phyloP scores from a whole-genome alignment of 2,329 filamentous ascomycete genomes.

The Aphanoascus verrucosus region DNA sequence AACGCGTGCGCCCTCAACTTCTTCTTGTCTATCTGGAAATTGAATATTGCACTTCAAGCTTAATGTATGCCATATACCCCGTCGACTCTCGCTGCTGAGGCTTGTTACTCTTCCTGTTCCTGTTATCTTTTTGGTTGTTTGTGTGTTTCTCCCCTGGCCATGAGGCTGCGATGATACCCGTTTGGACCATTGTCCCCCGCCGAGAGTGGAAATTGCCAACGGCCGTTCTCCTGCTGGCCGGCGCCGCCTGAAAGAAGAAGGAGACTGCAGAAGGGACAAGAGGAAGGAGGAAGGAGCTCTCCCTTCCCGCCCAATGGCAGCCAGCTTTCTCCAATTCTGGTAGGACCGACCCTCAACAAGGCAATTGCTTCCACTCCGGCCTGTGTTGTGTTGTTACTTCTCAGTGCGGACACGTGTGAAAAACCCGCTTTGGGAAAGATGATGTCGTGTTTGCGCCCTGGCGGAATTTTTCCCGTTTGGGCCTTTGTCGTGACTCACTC shows the following conservation, averaged over 20 bases:
- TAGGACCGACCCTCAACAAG: constrained; percentile 5
- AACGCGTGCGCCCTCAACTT: neutral
- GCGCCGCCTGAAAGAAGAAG: neutral
- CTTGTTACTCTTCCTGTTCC: neutral
- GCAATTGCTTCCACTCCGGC: too few species aligned
- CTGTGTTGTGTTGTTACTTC: too few species aligned
- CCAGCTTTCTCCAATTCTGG: constrained; percentile 15
- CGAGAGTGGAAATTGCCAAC: neutral
- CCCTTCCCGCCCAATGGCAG: constrained; percentile 7
- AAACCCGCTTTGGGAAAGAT: constrained; percentile 1
- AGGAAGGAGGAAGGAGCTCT: neutral
- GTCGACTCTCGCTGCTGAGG: neutral
- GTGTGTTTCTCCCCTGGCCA: neutral
- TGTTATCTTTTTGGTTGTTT: neutral
- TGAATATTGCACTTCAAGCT: neutral
- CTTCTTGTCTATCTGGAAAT: neutral
- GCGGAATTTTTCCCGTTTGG: neutral
- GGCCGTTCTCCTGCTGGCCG: neutral
- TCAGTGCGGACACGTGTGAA: neutral
- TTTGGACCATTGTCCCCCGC: neutral
- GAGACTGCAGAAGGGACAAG: neutral
- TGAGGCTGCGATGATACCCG: constrained; percentile 7
- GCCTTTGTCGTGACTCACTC: neutral
- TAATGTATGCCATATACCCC: neutral
- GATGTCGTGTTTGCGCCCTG: neutral